phyloP scores from a whole-genome alignment of 2,329 filamentous ascomycete genomes.

The Meredithiella fracta region DNA sequence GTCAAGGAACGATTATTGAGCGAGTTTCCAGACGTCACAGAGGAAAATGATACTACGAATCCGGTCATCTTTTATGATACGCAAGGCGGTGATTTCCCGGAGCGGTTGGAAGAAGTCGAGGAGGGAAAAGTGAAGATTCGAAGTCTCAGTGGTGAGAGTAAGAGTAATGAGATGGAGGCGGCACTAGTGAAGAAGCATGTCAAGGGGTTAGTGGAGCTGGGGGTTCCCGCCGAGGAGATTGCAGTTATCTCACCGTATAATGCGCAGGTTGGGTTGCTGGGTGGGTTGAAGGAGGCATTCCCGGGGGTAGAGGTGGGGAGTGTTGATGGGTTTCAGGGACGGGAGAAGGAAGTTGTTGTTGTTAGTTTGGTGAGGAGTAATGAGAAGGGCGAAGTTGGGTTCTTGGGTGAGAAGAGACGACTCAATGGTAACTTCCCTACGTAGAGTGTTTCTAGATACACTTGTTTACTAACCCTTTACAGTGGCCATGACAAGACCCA shows the following conservation, averaged over 20 bases:
- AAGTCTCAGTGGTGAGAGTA: conserved; percentile 44
- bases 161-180: conserved; percentile 85
- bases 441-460: not conserved
- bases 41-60: conserved; percentile 73
- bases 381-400: conserved; percentile 70
- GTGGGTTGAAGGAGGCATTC: conserved; percentile 64
- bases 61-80: conserved; percentile 91
- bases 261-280: conserved; percentile 70
- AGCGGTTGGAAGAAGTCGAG: conserved; percentile 61
- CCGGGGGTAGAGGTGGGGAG: conserved; percentile 86
- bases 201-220: conserved; percentile 55
- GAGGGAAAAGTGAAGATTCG: conserved; percentile 30
- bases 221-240: conserved; percentile 68
- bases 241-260: conserved; percentile 95
- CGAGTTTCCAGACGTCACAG: conserved; percentile 42
- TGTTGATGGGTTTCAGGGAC: conserved; percentile 91
- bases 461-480: conserved; percentile 23
- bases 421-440: conserved; percentile 61
- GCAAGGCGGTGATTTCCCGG: conserved; percentile 81
- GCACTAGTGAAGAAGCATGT: conserved; percentile 67
- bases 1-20: conserved; percentile 62
- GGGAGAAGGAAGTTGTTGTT: conserved; percentile 90
- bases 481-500: conserved; percentile 96
- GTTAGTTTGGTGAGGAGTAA: conserved; percentile 93
- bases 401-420: conserved; percentile 77